These are phyloP conservation scores for Colletotrichum higginsianum DNA, from an alignment of 2,329 filamentous ascomycete genomes.

Conservation along the genomic window DNA sequence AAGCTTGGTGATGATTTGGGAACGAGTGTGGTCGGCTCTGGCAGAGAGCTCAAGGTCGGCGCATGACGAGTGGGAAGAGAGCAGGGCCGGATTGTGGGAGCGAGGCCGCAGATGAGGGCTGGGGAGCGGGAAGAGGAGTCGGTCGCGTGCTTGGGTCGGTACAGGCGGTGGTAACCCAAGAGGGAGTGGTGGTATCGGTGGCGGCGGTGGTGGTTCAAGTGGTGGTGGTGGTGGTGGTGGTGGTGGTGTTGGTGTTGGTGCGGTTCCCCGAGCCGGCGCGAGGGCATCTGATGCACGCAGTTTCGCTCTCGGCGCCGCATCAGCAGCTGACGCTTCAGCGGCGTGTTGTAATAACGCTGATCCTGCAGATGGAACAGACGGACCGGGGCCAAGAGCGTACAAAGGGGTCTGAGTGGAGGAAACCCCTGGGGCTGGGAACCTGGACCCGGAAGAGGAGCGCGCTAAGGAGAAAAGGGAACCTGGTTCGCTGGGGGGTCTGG, in stretches of 20 bases:
- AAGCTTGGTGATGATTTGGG: constrained; percentile 41
- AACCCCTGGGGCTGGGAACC: constrained; percentile 38
- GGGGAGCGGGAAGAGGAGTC: constrained; percentile 23
- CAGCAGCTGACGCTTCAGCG: constrained; percentile 35
- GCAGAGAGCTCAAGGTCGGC: constrained; percentile 41
- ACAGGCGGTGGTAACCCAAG: constrained; percentile 5
- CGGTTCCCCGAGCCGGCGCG: constrained; percentile 15
- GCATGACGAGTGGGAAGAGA: constrained; percentile 40
- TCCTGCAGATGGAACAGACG: constrained; percentile 38
- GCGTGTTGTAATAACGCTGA: constrained; percentile 40
- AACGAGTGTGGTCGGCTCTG: constrained; percentile 40
- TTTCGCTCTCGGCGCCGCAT: constrained; percentile 25
- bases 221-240: constrained; percentile 3
- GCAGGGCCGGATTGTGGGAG: constrained; percentile 37
- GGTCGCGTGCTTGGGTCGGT: constrained; percentile 17
- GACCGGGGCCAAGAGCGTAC: constrained; percentile 21
- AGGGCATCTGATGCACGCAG: constrained; percentile 5
- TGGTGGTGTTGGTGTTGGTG: constrained; percentile 6
- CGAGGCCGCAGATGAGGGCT: constrained; percentile 40
- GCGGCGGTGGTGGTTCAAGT: constrained; percentile 12
- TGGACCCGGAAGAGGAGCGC: constrained; percentile 36
- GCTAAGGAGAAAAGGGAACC: constrained; percentile 40
- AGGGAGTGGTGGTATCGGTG: constrained; percentile 9
- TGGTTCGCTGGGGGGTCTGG: constrained; percentile 38
- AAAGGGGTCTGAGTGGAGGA: constrained; percentile 33